phyloP scores from a whole-genome alignment of 73 alveolate species.

The Stentor roeselii region DNA sequence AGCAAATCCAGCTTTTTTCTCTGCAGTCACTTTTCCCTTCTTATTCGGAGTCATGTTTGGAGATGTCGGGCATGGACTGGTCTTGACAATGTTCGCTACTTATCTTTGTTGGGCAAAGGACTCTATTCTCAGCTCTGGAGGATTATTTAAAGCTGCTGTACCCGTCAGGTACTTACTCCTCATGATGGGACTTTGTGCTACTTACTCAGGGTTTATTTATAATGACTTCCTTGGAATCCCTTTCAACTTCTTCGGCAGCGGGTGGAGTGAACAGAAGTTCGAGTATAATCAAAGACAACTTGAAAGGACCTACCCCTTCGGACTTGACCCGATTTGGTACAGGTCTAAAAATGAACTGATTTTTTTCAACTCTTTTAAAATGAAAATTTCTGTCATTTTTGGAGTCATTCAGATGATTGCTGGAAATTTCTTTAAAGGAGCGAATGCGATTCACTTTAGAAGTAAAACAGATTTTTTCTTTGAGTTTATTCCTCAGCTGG shows the following conservation, averaged over 20 bases:
- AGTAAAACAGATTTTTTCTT: conserved; percentile 69
- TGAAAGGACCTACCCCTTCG: conserved; percentile 84
- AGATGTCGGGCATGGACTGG: conserved; percentile 97
- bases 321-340: conserved; percentile 97
- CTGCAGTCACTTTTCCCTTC: conserved; percentile 94
- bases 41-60: conserved; percentile 99
- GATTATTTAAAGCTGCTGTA: conserved; percentile 53
- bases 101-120: conserved; percentile 65
- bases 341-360: conserved; percentile 82
- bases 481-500: conserved; percentile 94
- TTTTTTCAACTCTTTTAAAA: conserved; percentile 89
- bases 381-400: conserved; percentile 94
- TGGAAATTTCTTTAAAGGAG: conserved; percentile 91
- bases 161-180: conserved; percentile 74
- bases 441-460: conserved; percentile 81
- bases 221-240: conserved; percentile 97
- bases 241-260: conserved; percentile 69
- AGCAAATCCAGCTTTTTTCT: conserved; percentile 94
- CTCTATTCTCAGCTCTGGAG: conserved; percentile 42
- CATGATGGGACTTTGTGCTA: conserved; percentile 93
- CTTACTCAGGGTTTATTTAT: conserved; percentile 91
- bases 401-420: conserved; percentile 95
- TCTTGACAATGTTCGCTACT: conserved; percentile 65
- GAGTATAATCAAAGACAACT: conserved; percentile 33
- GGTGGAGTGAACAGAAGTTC: conserved; percentile 60